phyloP scores from a whole-genome alignment of 768 basidiomycete genomes.

The Mycena rebaudengoi region DNA sequence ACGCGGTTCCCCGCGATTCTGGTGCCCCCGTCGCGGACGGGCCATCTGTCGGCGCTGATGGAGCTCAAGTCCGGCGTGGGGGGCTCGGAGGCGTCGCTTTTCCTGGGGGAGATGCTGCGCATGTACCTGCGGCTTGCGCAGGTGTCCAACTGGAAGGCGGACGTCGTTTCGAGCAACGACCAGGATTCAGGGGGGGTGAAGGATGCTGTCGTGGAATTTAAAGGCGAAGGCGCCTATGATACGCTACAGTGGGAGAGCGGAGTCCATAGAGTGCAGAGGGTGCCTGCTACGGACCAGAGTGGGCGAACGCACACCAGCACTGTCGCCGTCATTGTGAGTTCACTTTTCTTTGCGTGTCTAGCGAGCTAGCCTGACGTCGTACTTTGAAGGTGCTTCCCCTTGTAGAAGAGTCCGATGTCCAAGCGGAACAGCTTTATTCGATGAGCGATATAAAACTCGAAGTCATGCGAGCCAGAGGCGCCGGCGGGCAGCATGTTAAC shows the following conservation, averaged over 20 bases:
- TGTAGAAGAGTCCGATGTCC: slow-evolving; percentile 66
- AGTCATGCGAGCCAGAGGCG: slow-evolving; percentile 96
- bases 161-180: slow-evolving; percentile 65
- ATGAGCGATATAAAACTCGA: slow-evolving; percentile 91
- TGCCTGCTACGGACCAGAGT: slow-evolving; percentile 88
- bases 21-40: slow-evolving; percentile 74
- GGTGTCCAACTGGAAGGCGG: slow-evolving; percentile 63
- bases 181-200: slow-evolving; percentile 72
- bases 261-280: slow-evolving; percentile 94
- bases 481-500: slow-evolving; percentile 98
- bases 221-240: slow-evolving; percentile 83
- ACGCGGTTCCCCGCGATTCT: slow-evolving; percentile 74
- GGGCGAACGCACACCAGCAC: slow-evolving; percentile 95
- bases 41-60: slow-evolving; percentile 76
- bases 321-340: slow-evolving; percentile 82
- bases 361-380: background rate
- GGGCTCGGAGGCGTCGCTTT: slow-evolving; percentile 87
- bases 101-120: slow-evolving; percentile 76
- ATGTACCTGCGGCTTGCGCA: slow-evolving; percentile 84
- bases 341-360: slow-evolving; percentile 37
- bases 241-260: slow-evolving; percentile 90
- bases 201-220: slow-evolving; percentile 83
- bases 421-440: slow-evolving; percentile 71
- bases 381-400: slow-evolving; percentile 83
- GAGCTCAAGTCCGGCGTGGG: slow-evolving; percentile 95